phyloP scores from a whole-genome alignment of 2,329 filamentous ascomycete genomes.

The Paracamarosporium sp. region DNA sequence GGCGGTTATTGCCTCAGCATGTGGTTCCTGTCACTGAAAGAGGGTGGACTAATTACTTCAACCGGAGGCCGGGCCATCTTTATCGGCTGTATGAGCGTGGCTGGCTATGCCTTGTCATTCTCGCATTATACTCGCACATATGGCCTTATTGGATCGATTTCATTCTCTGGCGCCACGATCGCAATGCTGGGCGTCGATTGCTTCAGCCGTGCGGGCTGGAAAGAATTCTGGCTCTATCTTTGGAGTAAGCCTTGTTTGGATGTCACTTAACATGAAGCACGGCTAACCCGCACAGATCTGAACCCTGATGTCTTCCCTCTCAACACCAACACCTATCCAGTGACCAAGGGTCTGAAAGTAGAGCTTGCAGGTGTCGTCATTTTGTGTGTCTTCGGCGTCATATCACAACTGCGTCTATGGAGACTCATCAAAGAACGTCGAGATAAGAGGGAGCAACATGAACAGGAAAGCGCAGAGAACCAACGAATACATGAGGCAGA shows the following conservation, averaged over 20 bases:
- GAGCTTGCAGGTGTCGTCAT: conserved; percentile 82
- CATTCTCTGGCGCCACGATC: conserved; percentile 82
- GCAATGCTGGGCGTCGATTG: conserved; percentile 87
- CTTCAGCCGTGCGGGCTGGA: conserved; percentile 86
- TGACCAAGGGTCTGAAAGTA: conserved; percentile 85
- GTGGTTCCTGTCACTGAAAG: conserved; percentile 84
- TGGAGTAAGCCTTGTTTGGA: conserved; percentile 65
- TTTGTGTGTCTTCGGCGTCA: conserved; percentile 74
- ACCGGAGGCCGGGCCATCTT: conserved; percentile 73
- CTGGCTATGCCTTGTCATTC: conserved; percentile 72
- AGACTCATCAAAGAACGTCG: conserved; percentile 70
- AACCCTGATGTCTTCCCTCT: conserved; percentile 81
- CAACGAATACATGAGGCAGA: conserved; percentile 72
- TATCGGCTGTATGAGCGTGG: conserved; percentile 74
- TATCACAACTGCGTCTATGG: conserved; percentile 89
- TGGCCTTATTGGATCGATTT: conserved; percentile 75
- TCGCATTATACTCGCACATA: conserved; percentile 79
- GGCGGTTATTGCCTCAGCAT: conserved; percentile 86
- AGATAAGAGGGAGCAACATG: conserved; percentile 53
- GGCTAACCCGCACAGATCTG: conserved; percentile 56
- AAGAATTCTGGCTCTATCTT: conserved; percentile 95
- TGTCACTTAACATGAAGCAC: conserved; percentile 7
- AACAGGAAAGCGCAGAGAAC: conserved; percentile 62
- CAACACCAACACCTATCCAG: conserved; percentile 77
- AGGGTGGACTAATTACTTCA: conserved; percentile 74